Percentiles rank a stretch among this genome's conserved stretches.
Evolutionary conservation across 495 filamentous ascomycete species (phyloP).

Genomic region (Penicillium cosmopolitanum): DNA sequence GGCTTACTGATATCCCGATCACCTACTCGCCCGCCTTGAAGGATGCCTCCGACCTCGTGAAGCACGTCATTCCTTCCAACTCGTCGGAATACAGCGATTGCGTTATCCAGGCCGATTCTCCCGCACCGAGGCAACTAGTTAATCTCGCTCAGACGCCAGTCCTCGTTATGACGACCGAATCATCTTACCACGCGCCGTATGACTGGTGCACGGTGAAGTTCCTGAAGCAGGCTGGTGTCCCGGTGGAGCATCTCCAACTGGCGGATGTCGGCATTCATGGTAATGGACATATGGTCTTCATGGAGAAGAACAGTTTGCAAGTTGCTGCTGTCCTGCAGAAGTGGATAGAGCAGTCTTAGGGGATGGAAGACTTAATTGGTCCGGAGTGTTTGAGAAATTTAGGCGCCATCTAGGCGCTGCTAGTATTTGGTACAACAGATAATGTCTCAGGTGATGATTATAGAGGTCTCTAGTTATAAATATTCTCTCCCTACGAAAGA

Average conservation of each 20-base stretch:
- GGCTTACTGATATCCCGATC: constrained; percentile 53
- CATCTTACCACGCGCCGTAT: constrained; percentile 59
- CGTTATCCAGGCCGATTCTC: constrained; percentile 46
- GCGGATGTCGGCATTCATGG: constrained; percentile 51
- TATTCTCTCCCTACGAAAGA: too few relatives aligned
- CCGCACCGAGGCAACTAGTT: constrained; percentile 49
- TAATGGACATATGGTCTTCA: constrained; percentile 62
- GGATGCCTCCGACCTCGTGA: constrained; percentile 30
- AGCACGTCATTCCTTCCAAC: constrained; percentile 30
- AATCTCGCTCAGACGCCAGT: constrained; percentile 52
- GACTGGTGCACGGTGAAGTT: constrained; percentile 60
- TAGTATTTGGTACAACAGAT: too few relatives aligned
- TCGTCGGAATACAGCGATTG: constrained; percentile 31
- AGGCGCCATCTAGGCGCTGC: too few relatives aligned
- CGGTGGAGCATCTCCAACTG: constrained; percentile 49
- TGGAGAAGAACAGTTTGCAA: constrained; percentile 62
- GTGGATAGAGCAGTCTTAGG: constrained; percentile 38
- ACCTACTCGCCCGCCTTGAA: constrained; percentile 51
- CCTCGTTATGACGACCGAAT: constrained; percentile 52
- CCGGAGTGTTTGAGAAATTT: too few relatives aligned
- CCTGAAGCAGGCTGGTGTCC: constrained; percentile 58
- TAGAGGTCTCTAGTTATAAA: too few relatives aligned
- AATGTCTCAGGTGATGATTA: too few relatives aligned
- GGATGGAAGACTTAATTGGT: too few relatives aligned
- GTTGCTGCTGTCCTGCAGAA: constrained; percentile 45